Percentiles rank a stretch among this genome's conserved stretches.
phyloP scores from a whole-genome alignment of 495 filamentous ascomycete species.

The Aspergillus olivimuriae region DNA sequence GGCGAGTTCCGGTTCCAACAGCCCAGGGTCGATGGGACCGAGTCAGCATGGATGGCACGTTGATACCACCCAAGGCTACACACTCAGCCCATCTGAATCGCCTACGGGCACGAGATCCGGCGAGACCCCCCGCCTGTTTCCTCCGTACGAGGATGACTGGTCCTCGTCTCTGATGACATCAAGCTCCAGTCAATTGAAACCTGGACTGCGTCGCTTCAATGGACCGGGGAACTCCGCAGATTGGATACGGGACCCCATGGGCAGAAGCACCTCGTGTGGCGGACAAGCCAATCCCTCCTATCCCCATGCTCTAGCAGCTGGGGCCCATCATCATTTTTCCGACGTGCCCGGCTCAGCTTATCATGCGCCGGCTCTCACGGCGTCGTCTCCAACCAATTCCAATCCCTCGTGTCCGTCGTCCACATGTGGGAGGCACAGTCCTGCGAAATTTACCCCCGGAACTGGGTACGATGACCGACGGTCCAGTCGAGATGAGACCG shows the following conservation, averaged over 20 bases:
- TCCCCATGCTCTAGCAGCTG: slow-evolving; percentile 3
- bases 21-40: slow-evolving; percentile 14
- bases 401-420: slow-evolving; percentile 18
- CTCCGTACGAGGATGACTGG: slow-evolving; percentile 6
- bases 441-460: slow-evolving; percentile 4
- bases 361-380: slow-evolving; percentile 6
- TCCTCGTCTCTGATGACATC: slow-evolving; percentile 7
- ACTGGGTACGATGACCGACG: slow-evolving; percentile 13
- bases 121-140: slow-evolving; percentile 11
- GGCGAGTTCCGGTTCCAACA: slow-evolving; percentile 22
- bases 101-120: slow-evolving; percentile 7
- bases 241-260: slow-evolving; percentile 6
- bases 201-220: slow-evolving; percentile 8
- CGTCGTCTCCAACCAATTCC: slow-evolving; percentile 20
- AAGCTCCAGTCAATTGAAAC: slow-evolving; percentile 11
- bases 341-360: slow-evolving; percentile 5
- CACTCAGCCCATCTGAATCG: slow-evolving; percentile 10
- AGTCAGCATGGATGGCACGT: slow-evolving; percentile 14
- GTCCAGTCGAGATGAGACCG: slow-evolving; percentile 14
- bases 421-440: slow-evolving; percentile 9
- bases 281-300: background rate
- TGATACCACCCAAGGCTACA: slow-evolving; percentile 8
- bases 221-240: slow-evolving; percentile 5
- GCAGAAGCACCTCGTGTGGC: background rate
- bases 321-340: slow-evolving; percentile 6